phyloP scores from a whole-genome alignment of 2,329 filamentous ascomycete species.

The Aspergillus puulaauensis region DNA sequence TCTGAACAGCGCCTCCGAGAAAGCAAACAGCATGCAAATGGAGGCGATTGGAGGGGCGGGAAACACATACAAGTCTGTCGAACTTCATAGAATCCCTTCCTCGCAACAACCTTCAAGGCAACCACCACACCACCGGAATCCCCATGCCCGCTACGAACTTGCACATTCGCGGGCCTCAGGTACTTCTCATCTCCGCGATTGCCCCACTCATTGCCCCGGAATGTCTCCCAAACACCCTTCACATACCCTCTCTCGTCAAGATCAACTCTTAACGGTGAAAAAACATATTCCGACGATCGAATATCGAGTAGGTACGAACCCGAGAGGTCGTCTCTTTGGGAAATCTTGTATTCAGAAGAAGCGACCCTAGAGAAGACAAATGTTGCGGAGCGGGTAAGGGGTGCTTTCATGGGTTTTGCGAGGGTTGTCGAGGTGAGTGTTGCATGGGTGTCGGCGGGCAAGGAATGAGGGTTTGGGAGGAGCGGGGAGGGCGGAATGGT shows the following conservation, averaged over 20 bases:
- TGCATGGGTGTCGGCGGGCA: slow-evolving; percentile 50
- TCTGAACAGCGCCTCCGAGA: not conserved
- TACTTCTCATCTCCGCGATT: slow-evolving; percentile 66
- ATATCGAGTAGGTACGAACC: slow-evolving; percentile 78
- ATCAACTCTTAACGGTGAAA: slow-evolving; percentile 79
- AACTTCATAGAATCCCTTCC: slow-evolving; percentile 75
- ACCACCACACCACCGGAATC: slow-evolving; percentile 48
- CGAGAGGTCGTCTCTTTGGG: slow-evolving; percentile 13
- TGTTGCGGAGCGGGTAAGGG: slow-evolving; percentile 66
- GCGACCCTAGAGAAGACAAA: slow-evolving; percentile 73
- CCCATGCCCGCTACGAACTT: not conserved
- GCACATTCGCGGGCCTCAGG: slow-evolving; percentile 20
- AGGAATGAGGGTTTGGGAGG: slow-evolving; percentile 44
- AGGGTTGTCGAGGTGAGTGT: slow-evolving; percentile 48
- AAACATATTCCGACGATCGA: slow-evolving; percentile 70
- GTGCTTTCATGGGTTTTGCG: slow-evolving; percentile 52
- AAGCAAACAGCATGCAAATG: slow-evolving; percentile 7
- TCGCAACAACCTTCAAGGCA: slow-evolving; percentile 60
- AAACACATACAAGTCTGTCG: slow-evolving; percentile 68
- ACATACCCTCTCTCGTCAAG: slow-evolving; percentile 45
- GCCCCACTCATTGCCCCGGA: slow-evolving; percentile 82
- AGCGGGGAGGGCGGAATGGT: slow-evolving; percentile 42
- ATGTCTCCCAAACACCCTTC: slow-evolving; percentile 77
- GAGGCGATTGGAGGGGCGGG: not conserved
- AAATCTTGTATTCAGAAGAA: not conserved